Base-by-base conservation (phyloP, 176 grass and related monocot species). In the Paspalum vaginatum region DNA sequence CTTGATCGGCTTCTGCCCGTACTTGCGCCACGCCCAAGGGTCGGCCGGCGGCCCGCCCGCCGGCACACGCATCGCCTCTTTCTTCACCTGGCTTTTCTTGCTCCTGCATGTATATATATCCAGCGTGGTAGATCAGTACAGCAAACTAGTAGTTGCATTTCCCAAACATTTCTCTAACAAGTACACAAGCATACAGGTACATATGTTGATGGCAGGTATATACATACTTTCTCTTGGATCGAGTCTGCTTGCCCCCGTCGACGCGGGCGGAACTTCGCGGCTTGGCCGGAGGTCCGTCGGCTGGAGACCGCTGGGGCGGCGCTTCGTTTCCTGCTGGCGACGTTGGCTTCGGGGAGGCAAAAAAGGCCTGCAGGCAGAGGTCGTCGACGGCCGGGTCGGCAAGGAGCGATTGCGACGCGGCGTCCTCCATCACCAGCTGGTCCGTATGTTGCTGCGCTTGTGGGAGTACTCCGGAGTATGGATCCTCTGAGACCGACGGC, bases 1-100 rank as follows among this genome's bases (percentile, higher is more conserved):
- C 78, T 97, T 97, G 89, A 97, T 97, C 12, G 89, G 94, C 56
- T 97, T 97, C 94, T 97, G 94, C 16, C 94, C 94, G 75, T 97
- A 97, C 79, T 97, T 97, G 8, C 91, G 89, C 94, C 94, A 97
- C 52, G 94, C 94, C 94, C 94, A 97, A 45, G 66, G 72, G 68
- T 98, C 95, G 15, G 89, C 78, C 46, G 89, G 76, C 58, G 79
- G 61, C 60, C 48, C 78, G 51, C 89, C 83, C 46, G 64, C 80
- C 55, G 83, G 67, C 68, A 97, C 89, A 1, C 91, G 80, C 22
- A 26, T 61, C 73, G 92, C 89, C 57, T 83, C 85, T 65, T 79
- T 94, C 68, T 60, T 82, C 68, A 80, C 80, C 86, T 87, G 87
- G 70, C 84, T 94, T 81, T 89, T 97, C 82, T 92, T 97, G 67